Evolutionary conservation across 2,329 filamentous ascomycete species (phyloP).

Genomic region (Aspergillus novoparasiticus): DNA sequence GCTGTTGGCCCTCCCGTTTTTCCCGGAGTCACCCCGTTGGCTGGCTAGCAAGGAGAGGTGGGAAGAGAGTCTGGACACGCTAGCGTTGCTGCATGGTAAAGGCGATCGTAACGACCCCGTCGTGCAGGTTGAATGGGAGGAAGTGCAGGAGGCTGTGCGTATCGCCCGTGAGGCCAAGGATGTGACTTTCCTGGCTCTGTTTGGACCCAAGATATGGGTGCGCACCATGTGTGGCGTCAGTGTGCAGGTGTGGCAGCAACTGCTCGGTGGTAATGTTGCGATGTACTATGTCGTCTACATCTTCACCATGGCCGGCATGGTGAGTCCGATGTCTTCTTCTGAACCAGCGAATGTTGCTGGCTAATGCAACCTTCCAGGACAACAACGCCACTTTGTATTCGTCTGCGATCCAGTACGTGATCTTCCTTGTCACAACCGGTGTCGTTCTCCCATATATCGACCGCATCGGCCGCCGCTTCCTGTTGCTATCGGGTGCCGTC

Average conservation of each 20-base stretch:
- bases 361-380: slow-evolving; percentile 25
- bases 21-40: slow-evolving; percentile 65
- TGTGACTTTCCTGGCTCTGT: slow-evolving; percentile 43
- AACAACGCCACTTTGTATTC: slow-evolving; percentile 52
- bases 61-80: slow-evolving; percentile 53
- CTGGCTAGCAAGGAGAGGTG: slow-evolving; percentile 62
- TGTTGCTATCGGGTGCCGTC: slow-evolving; percentile 52
- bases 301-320: slow-evolving; percentile 61
- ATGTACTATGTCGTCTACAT: slow-evolving; percentile 65
- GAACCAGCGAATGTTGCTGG: background rate
- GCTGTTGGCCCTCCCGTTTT: slow-evolving; percentile 57
- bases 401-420: slow-evolving; percentile 60
- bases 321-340: slow-evolving; percentile 11
- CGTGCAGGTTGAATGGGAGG: slow-evolving; percentile 56
- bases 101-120: slow-evolving; percentile 58
- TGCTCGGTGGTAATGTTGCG: slow-evolving; percentile 60
- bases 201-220: slow-evolving; percentile 53
- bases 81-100: slow-evolving; percentile 60
- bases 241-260: slow-evolving; percentile 60
- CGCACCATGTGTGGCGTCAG: slow-evolving; percentile 56
- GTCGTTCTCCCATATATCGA: slow-evolving; percentile 55
- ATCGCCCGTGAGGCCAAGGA: slow-evolving; percentile 36
- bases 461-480: slow-evolving; percentile 50
- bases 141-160: slow-evolving; percentile 37
- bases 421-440: slow-evolving; percentile 58